A percentile compares a stretch with the other conserved stretches of the same genome.
Evolutionary conservation across 805 yeast species (phyloP).

Genomic region (Huiozyma naganishii): DNA sequence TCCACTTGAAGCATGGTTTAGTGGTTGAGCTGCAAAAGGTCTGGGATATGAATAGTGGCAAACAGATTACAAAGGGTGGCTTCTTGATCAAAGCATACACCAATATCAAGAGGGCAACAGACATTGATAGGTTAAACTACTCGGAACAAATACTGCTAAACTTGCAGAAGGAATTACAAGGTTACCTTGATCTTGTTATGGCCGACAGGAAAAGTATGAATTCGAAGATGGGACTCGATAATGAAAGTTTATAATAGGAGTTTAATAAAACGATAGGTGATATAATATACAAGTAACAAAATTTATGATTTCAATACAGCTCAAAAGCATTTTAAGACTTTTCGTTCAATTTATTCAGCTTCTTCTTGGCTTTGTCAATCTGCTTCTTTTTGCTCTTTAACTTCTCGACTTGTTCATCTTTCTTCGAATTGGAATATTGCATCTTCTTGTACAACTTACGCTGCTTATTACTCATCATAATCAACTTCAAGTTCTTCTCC

Average conservation of each 20-base stretch:
- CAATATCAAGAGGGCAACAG: slow-evolving; percentile 64
- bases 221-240: slow-evolving; percentile 34
- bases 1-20: slow-evolving; percentile 20
- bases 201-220: slow-evolving; percentile 81
- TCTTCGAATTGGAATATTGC: slow-evolving; percentile 82
- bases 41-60: slow-evolving; percentile 26
- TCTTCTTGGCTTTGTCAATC: slow-evolving; percentile 52
- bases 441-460: slow-evolving; percentile 88
- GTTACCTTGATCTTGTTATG: slow-evolving; percentile 54
- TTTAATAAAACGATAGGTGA: background rate
- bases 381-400: slow-evolving; percentile 60
- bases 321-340: background rate
- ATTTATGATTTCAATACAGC: background rate
- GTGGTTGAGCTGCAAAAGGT: slow-evolving; percentile 21
- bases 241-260: background rate
- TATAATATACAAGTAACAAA: background rate
- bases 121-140: slow-evolving; percentile 56
- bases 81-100: slow-evolving; percentile 55
- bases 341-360: slow-evolving; percentile 15
- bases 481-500: slow-evolving; percentile 85
- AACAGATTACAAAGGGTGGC: slow-evolving; percentile 43
- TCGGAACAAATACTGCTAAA: slow-evolving; percentile 53
- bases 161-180: slow-evolving; percentile 55
- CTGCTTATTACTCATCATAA: slow-evolving; percentile 97
- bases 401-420: slow-evolving; percentile 62